Conservation (phyloP, 2,329 filamentous ascomycete genomes). For the Drechslerella dactyloides region DNA sequence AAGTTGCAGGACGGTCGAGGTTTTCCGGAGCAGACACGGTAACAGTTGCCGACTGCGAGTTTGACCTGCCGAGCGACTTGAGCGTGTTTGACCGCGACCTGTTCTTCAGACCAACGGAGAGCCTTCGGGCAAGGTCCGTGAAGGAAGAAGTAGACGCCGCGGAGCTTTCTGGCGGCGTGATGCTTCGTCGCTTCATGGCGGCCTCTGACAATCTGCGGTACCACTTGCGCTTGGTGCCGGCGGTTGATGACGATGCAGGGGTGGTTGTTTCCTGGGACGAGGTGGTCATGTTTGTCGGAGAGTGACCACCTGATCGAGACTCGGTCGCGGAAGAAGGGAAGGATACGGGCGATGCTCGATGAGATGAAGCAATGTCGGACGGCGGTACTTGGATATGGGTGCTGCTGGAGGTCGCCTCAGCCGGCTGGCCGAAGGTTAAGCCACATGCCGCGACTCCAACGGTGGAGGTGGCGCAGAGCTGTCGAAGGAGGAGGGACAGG, state of each 20-base stretch:
- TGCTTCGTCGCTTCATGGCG: conserved; percentile 42
- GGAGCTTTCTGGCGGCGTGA: conserved; percentile 35
- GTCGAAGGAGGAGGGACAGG: conserved; percentile 41
- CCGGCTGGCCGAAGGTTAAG: conserved; percentile 54
- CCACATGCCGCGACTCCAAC: conserved; percentile 56
- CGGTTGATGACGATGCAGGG: conserved; percentile 46
- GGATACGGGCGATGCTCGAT: conserved; percentile 41
- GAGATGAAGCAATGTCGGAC: conserved; percentile 41
- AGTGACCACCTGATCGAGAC: conserved; percentile 39
- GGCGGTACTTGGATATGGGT: conserved; percentile 43
- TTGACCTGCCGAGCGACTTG: conserved; percentile 41
- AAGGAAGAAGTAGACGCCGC: conserved; percentile 30
- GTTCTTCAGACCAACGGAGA: conserved; percentile 41
- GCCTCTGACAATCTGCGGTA: conserved; percentile 42
- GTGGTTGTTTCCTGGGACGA: conserved; percentile 51
- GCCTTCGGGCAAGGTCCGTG: conserved; percentile 41
- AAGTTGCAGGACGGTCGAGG: conserved; percentile 41
- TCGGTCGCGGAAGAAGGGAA: conserved; percentile 47
- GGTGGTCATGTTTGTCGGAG: conserved; percentile 48
- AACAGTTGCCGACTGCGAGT: conserved; percentile 37
- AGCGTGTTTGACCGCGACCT: conserved; percentile 45
- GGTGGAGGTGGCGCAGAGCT: conserved; percentile 56
- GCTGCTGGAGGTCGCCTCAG: conserved; percentile 38
- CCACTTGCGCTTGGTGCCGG: conserved; percentile 47
- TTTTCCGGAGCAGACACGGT: conserved; percentile 40